These are phyloP conservation scores for Candolleomyces eurysporus DNA, from an alignment of 768 basidiomycete genomes.

Conservation along the genomic window DNA sequence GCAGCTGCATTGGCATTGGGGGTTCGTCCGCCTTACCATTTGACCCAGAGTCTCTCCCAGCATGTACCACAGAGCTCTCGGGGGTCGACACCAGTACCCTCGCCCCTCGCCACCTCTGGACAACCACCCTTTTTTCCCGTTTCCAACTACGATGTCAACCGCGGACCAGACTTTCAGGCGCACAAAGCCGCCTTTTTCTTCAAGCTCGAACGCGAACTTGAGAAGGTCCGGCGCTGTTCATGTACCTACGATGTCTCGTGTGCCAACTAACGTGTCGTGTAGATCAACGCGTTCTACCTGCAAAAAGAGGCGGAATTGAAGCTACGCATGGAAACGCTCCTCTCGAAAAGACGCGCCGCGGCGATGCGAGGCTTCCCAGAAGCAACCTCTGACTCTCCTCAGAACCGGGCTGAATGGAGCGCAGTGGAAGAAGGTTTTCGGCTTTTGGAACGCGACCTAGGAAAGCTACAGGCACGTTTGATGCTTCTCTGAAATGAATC, in stretches of 20 bases:
- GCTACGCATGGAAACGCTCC: slow-evolving; percentile 85
- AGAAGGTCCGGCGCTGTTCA: slow-evolving; percentile 64
- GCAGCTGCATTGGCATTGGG: slow-evolving; percentile 85
- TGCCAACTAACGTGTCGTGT: slow-evolving; percentile 4
- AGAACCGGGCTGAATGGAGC: slow-evolving; percentile 86
- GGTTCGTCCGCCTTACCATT: slow-evolving; percentile 61
- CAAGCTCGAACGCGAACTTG: slow-evolving; percentile 94
- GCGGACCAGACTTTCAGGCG: slow-evolving; percentile 86
- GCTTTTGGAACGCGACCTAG: slow-evolving; percentile 89
- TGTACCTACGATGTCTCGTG: slow-evolving; percentile 5
- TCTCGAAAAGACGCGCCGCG: slow-evolving; percentile 89
- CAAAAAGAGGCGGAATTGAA: slow-evolving; percentile 96
- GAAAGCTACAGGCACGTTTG: slow-evolving; percentile 80
- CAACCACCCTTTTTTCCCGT: slow-evolving; percentile 60
- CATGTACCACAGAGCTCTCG: slow-evolving; percentile 28
- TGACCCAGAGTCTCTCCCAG: slow-evolving; percentile 27
- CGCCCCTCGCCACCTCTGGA: slow-evolving; percentile 38
- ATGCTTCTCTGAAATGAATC: background rate
- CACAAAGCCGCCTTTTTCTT: slow-evolving; percentile 99
- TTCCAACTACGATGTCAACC: slow-evolving; percentile 63
- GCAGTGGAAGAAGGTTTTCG: slow-evolving; percentile 97
- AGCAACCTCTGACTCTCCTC: slow-evolving; percentile 54
- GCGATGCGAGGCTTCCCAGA: slow-evolving; percentile 72
- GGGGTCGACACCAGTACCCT: slow-evolving; percentile 25
- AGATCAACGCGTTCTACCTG: slow-evolving; percentile 98